Evolutionary conservation across 2,329 filamentous ascomycete species (phyloP), one percentile per base, ranked within the genome.

Genomic region (Chaetomium globosum): DNA sequence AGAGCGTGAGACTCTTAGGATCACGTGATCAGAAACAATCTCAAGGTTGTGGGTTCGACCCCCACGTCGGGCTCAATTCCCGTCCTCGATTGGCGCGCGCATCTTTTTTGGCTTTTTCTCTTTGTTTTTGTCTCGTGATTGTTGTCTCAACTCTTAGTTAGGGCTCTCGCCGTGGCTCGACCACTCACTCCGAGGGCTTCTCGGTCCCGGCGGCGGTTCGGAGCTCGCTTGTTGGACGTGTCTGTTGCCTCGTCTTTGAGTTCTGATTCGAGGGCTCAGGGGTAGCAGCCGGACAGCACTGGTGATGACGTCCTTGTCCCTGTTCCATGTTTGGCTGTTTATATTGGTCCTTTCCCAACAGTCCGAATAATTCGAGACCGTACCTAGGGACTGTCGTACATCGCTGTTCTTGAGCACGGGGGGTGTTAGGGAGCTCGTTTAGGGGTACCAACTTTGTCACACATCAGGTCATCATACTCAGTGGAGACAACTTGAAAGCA

Each of bases 1-100:
- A 89, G 86, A 89, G 85, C 86, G 85, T 88, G 82, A 87, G 86
- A 88, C 86, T 88, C 86, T 85, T 84, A 84, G n/a, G n/a, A 23
- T 48, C 46, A 48, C 21, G n/a, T 48, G n/a, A 48, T 43, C 46
- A 49, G 19, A 21, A 13, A 52, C 33, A 59, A 68, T 68, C 66
- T 68, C 66, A 68, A 68, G 66, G 66, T 68, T 68, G 66, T 68
- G 66, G 66, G 66, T 68, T 68, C 66, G 66, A 68, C 66, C 66
- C 66, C 66, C 66, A 68, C 66, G 66, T 68, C 66, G 66, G 66
- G 66, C 66, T 68, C 66, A 66, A 68, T 68, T 68, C 66, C 66
- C 66, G 66, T 68, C 64, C 19, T 9, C 61, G 63, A 68, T 66
- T 65, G 63, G 39, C 65, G 61, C 39, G n/a, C 31, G 21, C 63